These are phyloP conservation scores for Flaveria robusta DNA, from an alignment of 129 eudicot genomes.

Conservation along the genomic window DNA sequence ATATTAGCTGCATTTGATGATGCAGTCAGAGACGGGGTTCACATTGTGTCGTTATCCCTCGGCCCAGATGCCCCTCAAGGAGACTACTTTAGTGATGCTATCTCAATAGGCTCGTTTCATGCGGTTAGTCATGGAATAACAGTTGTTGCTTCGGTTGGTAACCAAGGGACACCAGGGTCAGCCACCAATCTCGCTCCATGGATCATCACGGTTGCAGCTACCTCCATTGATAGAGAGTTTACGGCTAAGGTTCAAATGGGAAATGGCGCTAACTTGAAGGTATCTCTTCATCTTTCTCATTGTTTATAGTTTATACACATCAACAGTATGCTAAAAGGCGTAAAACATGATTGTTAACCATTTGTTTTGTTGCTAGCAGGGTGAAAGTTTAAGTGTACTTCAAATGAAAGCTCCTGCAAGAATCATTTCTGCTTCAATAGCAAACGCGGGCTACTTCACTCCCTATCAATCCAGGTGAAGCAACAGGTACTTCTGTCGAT, in stretches of 20 bases:
- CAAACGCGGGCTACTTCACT: constrained; percentile 73
- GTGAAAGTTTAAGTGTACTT: constrained; percentile 67
- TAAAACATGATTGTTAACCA: background rate
- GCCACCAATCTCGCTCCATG: constrained; percentile 88
- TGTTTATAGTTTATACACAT: too few relatives aligned
- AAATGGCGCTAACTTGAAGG: constrained; percentile 59
- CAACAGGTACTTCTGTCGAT: constrained; percentile 60
- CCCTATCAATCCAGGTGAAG: constrained; percentile 99
- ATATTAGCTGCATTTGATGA: constrained; percentile 88
- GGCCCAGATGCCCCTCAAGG: constrained; percentile 86
- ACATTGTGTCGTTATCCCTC: constrained; percentile 67
- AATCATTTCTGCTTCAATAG: constrained; percentile 72
- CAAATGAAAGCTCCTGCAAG: constrained; percentile 53
- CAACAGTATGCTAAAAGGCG: too few relatives aligned
- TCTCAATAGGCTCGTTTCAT: constrained; percentile 81
- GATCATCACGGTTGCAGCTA: constrained; percentile 87
- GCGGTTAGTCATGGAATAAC: constrained; percentile 75
- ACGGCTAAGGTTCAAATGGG: constrained; percentile 62
- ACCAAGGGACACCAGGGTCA: constrained; percentile 58
- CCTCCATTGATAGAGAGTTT: constrained; percentile 76
- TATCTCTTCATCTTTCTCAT: background rate
- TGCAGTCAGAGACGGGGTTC: constrained; percentile 86
- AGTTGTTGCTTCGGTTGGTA: constrained; percentile 86
- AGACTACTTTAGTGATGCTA: constrained; percentile 78
- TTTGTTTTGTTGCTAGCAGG: constrained; percentile 40